phyloP scores from a whole-genome alignment of 129 eudicot genomes.

The Tagetes patula region DNA sequence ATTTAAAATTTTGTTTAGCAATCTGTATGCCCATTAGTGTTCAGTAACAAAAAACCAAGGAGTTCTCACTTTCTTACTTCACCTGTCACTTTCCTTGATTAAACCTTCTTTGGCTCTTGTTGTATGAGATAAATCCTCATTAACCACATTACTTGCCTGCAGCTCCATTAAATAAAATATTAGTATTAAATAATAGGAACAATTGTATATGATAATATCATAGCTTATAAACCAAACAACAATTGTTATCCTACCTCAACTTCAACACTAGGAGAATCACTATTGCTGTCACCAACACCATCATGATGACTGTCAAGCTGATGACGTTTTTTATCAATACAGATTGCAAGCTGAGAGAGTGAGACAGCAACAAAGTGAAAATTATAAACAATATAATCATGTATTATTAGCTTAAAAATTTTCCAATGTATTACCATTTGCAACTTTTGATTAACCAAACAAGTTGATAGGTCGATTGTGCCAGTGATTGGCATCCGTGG shows the following conservation, averaged over 20 bases:
- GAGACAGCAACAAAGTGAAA: slow-evolving; percentile 17
- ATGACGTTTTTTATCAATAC: slow-evolving; percentile 69
- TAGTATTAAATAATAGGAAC: background rate
- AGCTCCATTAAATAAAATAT: slow-evolving; percentile 23
- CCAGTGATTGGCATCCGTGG: slow-evolving; percentile 68
- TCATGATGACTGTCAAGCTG: slow-evolving; percentile 39
- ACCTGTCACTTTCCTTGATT: slow-evolving; percentile 59
- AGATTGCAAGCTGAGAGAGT: slow-evolving; percentile 71
- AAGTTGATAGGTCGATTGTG: slow-evolving; percentile 73
- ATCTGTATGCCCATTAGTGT: background rate
- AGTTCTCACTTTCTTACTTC: slow-evolving; percentile 64
- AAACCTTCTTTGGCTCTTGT: slow-evolving; percentile 32
- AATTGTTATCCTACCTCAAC: slow-evolving; percentile 38
- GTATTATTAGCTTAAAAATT: background rate
- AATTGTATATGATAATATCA: background rate
- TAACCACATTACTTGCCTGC: slow-evolving; percentile 42
- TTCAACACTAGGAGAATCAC: slow-evolving; percentile 39
- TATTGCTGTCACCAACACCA: slow-evolving; percentile 31
- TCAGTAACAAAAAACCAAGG: slow-evolving; percentile 28
- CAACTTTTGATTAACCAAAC: slow-evolving; percentile 86
- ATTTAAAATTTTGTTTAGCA: background rate
- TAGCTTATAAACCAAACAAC: slow-evolving; percentile 15
- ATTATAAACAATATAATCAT: background rate
- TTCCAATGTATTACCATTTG: slow-evolving; percentile 64
- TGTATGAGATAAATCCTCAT: slow-evolving; percentile 27